Conservation (phyloP, 1,284 basidiomycete species). For the Athelia sp. region DNA sequence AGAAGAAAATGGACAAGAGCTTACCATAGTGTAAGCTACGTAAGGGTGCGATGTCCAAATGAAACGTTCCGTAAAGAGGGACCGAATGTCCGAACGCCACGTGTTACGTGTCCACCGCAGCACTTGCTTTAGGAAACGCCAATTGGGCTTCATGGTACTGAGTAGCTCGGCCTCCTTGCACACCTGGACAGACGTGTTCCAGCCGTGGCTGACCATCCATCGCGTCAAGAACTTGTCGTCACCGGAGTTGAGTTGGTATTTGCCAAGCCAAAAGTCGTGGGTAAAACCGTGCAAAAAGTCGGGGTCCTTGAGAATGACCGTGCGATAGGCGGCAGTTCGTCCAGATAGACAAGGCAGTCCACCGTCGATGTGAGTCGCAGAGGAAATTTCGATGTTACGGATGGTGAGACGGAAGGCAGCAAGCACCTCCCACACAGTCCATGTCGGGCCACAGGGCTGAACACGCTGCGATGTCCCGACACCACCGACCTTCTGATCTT, state of each 20-base stretch:
- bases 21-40: conserved; percentile 86
- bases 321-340: conserved; percentile 87
- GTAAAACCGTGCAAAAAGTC: conserved; percentile 90
- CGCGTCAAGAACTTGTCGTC: conserved; percentile 95
- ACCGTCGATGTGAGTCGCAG: conserved; percentile 87
- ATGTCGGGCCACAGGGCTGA: conserved; percentile 66
- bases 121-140: conserved; percentile 91
- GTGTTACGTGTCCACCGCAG: conserved; percentile 91
- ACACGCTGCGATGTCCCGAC: conserved; percentile 90
- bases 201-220: conserved; percentile 93
- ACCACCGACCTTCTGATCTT: conserved; percentile 89
- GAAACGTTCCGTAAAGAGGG: conserved; percentile 82
- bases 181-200: conserved; percentile 90
- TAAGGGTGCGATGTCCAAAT: conserved; percentile 89
- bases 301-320: conserved; percentile 90
- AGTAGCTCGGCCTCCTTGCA: conserved; percentile 88
- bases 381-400: conserved; percentile 87
- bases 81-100: conserved; percentile 85
- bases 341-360: conserved; percentile 89
- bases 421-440: conserved; percentile 93
- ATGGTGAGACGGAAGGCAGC: conserved; percentile 90
- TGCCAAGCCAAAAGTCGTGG: conserved; percentile 88
- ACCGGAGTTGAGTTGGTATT: conserved; percentile 89
- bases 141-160: conserved; percentile 94
- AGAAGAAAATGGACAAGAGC: conserved; percentile 12